A percentile compares a stretch with the other conserved stretches of the same genome.
Evolutionary conservation across 1,284 basidiomycete genomes (phyloP).

Genomic region (Fistulina hepatica): DNA sequence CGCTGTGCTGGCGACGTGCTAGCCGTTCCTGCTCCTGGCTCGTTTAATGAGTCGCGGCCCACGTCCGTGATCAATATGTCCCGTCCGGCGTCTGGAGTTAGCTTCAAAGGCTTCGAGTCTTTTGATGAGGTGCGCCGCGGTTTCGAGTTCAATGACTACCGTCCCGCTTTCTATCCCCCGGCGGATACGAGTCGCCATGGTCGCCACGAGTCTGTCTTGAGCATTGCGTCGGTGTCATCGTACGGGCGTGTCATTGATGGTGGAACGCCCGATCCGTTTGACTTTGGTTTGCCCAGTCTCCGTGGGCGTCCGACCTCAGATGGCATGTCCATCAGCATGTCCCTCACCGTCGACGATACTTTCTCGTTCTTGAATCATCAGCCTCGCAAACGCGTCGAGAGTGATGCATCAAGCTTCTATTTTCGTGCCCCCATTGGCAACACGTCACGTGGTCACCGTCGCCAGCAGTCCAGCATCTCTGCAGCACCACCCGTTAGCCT

Average conservation of each 20-base stretch:
- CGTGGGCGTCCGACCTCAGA: constrained; percentile 45
- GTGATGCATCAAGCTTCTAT: constrained; percentile 67
- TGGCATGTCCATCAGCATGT: constrained; percentile 42
- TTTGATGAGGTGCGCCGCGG: constrained; percentile 64
- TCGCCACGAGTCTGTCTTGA: constrained; percentile 54
- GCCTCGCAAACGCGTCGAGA: constrained; percentile 50
- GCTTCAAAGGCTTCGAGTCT: constrained; percentile 60
- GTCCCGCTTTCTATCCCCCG: constrained; percentile 57
- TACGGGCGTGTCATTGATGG: constrained; percentile 59
- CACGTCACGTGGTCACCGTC: constrained; percentile 33
- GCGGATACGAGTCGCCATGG: constrained; percentile 25
- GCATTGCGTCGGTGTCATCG: constrained; percentile 74
- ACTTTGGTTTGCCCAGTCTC: constrained; percentile 43
- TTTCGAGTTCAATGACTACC: constrained; percentile 56
- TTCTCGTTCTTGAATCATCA: constrained; percentile 50
- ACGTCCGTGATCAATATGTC: constrained; percentile 27
- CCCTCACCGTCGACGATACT: constrained; percentile 56
- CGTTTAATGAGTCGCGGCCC: too few relatives aligned
- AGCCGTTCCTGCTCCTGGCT: too few relatives aligned
- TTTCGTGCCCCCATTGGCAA: constrained; percentile 35
- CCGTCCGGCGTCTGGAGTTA: constrained; percentile 40
- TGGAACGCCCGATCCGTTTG: constrained; percentile 63
- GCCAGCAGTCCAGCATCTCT: constrained; percentile 35
- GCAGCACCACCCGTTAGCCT: constrained; percentile 58
- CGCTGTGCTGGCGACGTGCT: too few relatives aligned